These are phyloP conservation scores for Apiotrichum laibachii DNA, from an alignment of 1,284 basidiomycete species.

Conservation along the genomic window DNA sequence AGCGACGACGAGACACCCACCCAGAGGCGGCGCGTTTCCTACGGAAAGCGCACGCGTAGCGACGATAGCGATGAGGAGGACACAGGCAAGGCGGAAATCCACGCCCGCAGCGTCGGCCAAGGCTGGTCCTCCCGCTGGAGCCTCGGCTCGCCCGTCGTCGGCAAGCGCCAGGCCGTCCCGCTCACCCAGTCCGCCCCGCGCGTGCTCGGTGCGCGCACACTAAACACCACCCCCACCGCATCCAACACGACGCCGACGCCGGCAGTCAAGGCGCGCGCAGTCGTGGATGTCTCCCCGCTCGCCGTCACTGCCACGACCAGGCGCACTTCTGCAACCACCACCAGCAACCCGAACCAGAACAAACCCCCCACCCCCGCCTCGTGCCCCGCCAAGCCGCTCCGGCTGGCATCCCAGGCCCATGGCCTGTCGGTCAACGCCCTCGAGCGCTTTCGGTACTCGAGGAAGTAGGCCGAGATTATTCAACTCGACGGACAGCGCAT, in stretches of 20 bases:
- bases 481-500: neutral
- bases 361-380: too few species aligned
- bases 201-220: neutral
- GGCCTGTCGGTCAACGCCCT: conserved; percentile 17
- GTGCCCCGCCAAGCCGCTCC: neutral
- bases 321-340: neutral
- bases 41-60: conserved; percentile 21
- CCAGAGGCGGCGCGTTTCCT: neutral
- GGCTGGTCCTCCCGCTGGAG: conserved; percentile 29
- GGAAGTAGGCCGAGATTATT: neutral
- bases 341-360: too few species aligned
- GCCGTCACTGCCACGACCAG: too few species aligned
- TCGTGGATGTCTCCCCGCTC: too few species aligned
- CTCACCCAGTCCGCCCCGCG: conserved; percentile 2
- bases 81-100: conserved; percentile 21
- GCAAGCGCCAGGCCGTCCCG: conserved; percentile 3
- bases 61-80: conserved; percentile 26
- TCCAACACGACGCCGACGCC: neutral
- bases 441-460: conserved; percentile 20
- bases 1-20: neutral
- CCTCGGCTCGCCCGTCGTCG: neutral
- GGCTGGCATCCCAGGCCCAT: conserved; percentile 1
- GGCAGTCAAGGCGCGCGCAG: too few species aligned
- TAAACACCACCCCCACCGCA: neutral
- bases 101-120: conserved; percentile 36